Percentiles rank a stretch among this genome's conserved stretches.
phyloP scores from a whole-genome alignment of 129 eudicot species.

The Artemisia annua region DNA sequence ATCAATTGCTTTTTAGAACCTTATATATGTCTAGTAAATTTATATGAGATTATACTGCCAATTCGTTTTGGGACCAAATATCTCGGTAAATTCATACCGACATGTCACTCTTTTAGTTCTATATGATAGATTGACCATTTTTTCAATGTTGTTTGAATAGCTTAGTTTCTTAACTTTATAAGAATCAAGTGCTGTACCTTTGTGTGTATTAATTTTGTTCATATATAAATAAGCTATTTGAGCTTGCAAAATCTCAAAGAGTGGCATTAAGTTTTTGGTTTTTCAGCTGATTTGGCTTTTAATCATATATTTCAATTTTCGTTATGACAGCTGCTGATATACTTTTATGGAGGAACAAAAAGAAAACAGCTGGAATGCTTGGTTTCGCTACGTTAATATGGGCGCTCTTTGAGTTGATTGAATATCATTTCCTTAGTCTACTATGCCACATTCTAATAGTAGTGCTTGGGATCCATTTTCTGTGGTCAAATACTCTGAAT shows the following conservation, averaged over 20 bases:
- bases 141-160: too few species aligned
- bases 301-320: constrained; percentile 1
- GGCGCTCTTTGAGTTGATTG: constrained; percentile 80
- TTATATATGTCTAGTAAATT: too few species aligned
- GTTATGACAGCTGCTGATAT: constrained; percentile 79
- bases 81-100: constrained; percentile 24
- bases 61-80: too few species aligned
- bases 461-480: constrained; percentile 52
- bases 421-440: constrained; percentile 84
- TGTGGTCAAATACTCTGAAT: constrained; percentile 80
- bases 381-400: constrained; percentile 83
- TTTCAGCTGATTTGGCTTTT: too few species aligned
- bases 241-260: too few species aligned
- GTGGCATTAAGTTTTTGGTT: neutral
- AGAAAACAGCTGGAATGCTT: constrained; percentile 54
- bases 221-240: too few species aligned
- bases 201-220: too few species aligned
- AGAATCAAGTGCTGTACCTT: neutral
- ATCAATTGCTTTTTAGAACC: too few species aligned
- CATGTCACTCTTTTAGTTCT: constrained; percentile 51
- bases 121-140: too few species aligned
- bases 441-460: constrained; percentile 74
- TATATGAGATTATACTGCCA: too few species aligned
- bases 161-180: too few species aligned
- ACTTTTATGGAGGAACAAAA: constrained; percentile 88